Base-by-base conservation (phyloP, 208 protist species). In the Leishmania lainsoni region DNA sequence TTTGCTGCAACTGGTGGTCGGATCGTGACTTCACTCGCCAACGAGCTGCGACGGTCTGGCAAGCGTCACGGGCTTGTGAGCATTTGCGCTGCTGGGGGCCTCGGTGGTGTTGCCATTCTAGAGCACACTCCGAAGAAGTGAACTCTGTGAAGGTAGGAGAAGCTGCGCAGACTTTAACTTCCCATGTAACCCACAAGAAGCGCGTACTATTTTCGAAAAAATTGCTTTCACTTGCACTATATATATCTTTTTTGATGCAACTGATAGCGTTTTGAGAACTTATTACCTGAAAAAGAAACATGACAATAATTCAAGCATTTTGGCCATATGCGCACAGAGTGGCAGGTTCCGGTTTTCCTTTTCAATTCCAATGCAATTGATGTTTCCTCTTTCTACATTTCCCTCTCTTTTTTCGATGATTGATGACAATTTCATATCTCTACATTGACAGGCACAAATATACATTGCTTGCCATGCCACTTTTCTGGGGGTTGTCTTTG, bases 1-100 rank as follows among this genome's bases (percentile, higher is more conserved):
- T 98, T 98, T 69, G 93, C 94, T 65, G 93, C 93, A 5, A 98
- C 95, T 22, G 95, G 93, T 71, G 95, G 95, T 17, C 86, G 95
- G 8, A 87, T 96, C 69, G 91, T 95, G 70, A 96, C 90, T 0
- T 91, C 90, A 14, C 79, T 94, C 26, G 84, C 92, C 16, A 97
- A 95, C 73, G 91, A 97, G 78, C 87, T 98, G 42, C 88, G 94
- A n/a, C 86, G 93, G 63, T 86, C 81, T 49, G 92, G 92, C 61
- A 96, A 97, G 84, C 84, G 81, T 48, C 86, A 95, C 77, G 92
- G 91, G 49, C 82, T 98, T 17, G 82, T 97, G 26, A 97, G 94
- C 66, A 95, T 98, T 83, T 98, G 95, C 84, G 95, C 95, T 66
- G 95, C 95, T 82, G 95, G 95, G 20, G 95, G 95, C 45, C 78